Evolutionary conservation across 768 basidiomycete genomes (phyloP).

Genomic region (Fomitopsis pulvina): DNA sequence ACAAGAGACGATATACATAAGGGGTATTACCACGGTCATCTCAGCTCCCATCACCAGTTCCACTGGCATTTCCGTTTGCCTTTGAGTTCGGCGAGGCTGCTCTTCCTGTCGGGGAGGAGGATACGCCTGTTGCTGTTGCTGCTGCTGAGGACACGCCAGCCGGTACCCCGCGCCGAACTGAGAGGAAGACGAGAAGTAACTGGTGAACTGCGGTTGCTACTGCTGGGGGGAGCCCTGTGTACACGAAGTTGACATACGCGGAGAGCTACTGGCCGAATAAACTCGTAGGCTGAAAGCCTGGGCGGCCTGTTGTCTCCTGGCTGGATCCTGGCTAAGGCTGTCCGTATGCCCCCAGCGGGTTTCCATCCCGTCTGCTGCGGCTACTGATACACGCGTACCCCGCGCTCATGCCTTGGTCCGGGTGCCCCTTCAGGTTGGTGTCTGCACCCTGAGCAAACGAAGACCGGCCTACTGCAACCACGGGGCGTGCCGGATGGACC

Average conservation of each 20-base stretch:
- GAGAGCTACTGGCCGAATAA: conserved; percentile 53
- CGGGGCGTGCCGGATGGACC: conserved; percentile 30
- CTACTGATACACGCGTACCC: conserved; percentile 8
- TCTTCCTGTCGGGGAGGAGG: conserved; percentile 22
- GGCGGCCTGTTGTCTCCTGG: conserved; percentile 25
- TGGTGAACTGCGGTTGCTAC: conserved; percentile 21
- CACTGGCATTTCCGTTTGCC: conserved; percentile 4
- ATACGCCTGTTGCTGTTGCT: conserved; percentile 19
- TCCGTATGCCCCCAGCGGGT: conserved; percentile 16
- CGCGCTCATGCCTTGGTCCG: conserved; percentile 3
- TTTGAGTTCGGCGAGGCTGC: conserved; percentile 4
- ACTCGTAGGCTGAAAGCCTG: conserved; percentile 42
- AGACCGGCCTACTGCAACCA: conserved; percentile 29
- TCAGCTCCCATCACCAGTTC: conserved; percentile 15
- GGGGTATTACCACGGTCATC: not conserved
- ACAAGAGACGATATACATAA: not conserved
- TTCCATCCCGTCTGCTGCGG: conserved; percentile 7
- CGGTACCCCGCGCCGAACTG: conserved; percentile 16
- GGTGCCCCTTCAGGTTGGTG: conserved; percentile 16
- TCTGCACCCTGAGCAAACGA: conserved; percentile 7
- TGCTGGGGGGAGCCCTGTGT: conserved; percentile 15
- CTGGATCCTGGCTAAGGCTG: conserved; percentile 17
- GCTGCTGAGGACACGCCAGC: conserved; percentile 18
- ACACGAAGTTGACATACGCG: conserved; percentile 17
- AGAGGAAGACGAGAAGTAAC: conserved; percentile 19